A percentile compares a stretch with the other conserved stretches of the same genome.
Evolutionary conservation across 2,329 filamentous ascomycete genomes (phyloP).

Genomic region (Nemania sp.): DNA sequence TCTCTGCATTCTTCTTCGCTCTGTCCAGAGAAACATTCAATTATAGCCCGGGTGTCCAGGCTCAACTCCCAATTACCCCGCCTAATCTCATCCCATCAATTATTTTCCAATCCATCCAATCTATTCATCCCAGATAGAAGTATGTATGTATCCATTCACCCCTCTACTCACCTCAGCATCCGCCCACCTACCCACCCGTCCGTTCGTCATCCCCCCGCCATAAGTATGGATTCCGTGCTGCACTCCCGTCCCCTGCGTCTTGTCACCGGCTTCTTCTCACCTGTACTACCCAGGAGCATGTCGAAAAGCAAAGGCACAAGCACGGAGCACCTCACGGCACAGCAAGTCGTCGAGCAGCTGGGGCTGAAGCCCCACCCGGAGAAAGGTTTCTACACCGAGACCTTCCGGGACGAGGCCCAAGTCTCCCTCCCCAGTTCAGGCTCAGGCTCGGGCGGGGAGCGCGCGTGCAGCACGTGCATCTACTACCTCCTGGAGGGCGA

Average conservation of each 20-base stretch:
- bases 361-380: conserved; percentile 50
- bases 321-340: conserved; percentile 44
- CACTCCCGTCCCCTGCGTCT: neutral
- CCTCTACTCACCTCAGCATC: too few relatives aligned
- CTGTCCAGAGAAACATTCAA: too few relatives aligned
- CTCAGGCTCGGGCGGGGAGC: too few relatives aligned
- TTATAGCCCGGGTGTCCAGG: too few relatives aligned
- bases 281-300: neutral
- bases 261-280: neutral
- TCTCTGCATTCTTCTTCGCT: too few relatives aligned
- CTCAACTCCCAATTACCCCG: too few relatives aligned
- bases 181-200: too few relatives aligned
- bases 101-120: too few relatives aligned
- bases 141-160: neutral
- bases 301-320: too few relatives aligned
- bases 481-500: conserved; percentile 56
- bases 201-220: too few relatives aligned
- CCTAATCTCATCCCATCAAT: too few relatives aligned
- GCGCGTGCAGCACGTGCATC: conserved; percentile 52
- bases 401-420: conserved; percentile 45
- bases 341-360: conserved; percentile 49
- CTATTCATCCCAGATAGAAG: too few relatives aligned
- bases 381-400: conserved; percentile 54
- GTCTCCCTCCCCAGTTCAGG: conserved; percentile 30
- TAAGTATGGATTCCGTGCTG: neutral